Percentiles rank a stretch among this genome's conserved stretches.
These are phyloP conservation scores for Phialophora chinensis DNA, from an alignment of 2,329 filamentous ascomycete genomes.

Conservation along the genomic window DNA sequence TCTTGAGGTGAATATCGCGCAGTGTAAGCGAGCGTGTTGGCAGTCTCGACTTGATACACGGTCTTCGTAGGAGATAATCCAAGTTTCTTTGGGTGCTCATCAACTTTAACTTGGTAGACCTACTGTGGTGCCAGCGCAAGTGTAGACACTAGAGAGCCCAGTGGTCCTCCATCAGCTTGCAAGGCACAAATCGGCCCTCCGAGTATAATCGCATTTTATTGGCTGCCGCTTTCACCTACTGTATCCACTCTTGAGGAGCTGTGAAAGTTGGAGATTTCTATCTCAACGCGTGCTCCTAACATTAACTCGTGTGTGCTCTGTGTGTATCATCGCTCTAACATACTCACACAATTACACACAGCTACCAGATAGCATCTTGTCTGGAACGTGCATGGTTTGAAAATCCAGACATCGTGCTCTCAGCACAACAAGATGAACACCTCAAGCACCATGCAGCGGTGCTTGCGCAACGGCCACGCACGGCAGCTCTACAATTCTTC, in stretches of 20 bases:
- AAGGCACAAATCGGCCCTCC: slow-evolving; percentile 5
- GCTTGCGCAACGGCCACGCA: slow-evolving; percentile 6
- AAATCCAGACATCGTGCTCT: neutral
- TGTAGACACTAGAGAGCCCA: too few relatives aligned
- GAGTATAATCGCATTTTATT: slow-evolving; percentile 9
- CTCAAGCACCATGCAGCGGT: slow-evolving; percentile 14
- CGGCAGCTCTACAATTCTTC: slow-evolving; percentile 10
- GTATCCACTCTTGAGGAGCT: neutral
- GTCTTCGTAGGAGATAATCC: neutral
- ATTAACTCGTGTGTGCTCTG: neutral
- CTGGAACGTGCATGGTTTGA: neutral
- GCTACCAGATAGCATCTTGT: neutral
- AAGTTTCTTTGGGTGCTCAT: neutral
- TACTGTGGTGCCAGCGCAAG: neutral
- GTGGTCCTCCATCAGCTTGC: too few relatives aligned
- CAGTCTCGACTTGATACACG: neutral
- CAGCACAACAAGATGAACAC: slow-evolving; percentile 15
- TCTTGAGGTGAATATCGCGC: slow-evolving; percentile 7
- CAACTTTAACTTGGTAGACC: neutral
- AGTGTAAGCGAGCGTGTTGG: neutral
- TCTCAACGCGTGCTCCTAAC: neutral
- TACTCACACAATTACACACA: neutral
- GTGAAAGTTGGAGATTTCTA: slow-evolving; percentile 9
- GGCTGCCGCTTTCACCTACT: neutral
- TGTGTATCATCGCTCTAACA: neutral